phyloP scores from a whole-genome alignment of 345 rosid species.

The Moricandia arvensis region DNA sequence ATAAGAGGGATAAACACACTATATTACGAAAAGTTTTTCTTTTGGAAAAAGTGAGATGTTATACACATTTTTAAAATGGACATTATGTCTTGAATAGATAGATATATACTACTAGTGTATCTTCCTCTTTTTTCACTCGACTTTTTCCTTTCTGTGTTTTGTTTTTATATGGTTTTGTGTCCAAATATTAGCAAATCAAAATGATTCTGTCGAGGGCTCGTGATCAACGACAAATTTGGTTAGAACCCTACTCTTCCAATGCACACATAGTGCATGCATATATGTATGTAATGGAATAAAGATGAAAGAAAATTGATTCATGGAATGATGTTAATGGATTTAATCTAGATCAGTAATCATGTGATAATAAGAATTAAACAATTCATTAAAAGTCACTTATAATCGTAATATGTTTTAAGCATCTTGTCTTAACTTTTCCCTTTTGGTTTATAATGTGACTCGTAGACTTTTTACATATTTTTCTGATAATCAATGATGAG shows the following conservation, averaged over 20 bases:
- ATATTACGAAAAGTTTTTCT: slow-evolving; percentile 8
- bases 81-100: slow-evolving; percentile 9
- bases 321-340: neutral
- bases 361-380: neutral
- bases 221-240: slow-evolving; percentile 13
- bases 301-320: neutral
- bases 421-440: neutral
- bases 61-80: neutral
- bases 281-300: neutral
- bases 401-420: too few relatives aligned
- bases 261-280: neutral
- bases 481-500: neutral
- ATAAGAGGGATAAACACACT: neutral
- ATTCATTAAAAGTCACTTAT: neutral
- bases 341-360: neutral
- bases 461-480: too few relatives aligned
- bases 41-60: slow-evolving; percentile 16
- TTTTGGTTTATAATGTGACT: neutral
- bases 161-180: slow-evolving; percentile 25
- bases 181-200: slow-evolving; percentile 6
- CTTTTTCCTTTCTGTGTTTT: neutral
- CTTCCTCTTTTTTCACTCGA: neutral
- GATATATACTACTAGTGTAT: neutral
- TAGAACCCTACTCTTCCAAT: slow-evolving; percentile 20
- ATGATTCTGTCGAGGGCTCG: slow-evolving; percentile 36